A percentile compares a stretch with the other conserved stretches of the same genome.
These are phyloP conservation scores for Nectriaceae sp. DNA, from an alignment of 2,329 filamentous ascomycete species.

Conservation along the genomic window DNA sequence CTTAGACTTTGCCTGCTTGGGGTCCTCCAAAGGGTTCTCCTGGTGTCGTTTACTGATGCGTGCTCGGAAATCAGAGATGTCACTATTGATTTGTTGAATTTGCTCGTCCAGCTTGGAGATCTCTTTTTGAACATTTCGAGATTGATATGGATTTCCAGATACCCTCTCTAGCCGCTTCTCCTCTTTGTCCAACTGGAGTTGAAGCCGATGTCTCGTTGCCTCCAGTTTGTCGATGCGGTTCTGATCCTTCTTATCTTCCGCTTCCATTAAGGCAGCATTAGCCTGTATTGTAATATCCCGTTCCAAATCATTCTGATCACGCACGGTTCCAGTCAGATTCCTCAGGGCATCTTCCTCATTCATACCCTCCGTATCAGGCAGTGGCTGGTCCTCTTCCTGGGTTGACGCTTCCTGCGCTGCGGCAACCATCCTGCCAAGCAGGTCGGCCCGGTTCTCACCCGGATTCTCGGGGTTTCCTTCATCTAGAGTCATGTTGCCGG, in stretches of 20 bases:
- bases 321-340: slow-evolving; percentile 67
- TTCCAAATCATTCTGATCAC: slow-evolving; percentile 88
- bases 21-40: slow-evolving; percentile 46
- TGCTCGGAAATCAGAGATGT: slow-evolving; percentile 77
- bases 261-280: slow-evolving; percentile 59
- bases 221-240: slow-evolving; percentile 63
- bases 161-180: slow-evolving; percentile 48
- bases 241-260: slow-evolving; percentile 64
- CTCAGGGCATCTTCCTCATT: slow-evolving; percentile 63
- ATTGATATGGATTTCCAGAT: slow-evolving; percentile 49
- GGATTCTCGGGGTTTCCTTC: slow-evolving; percentile 19
- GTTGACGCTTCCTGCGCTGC: slow-evolving; percentile 30
- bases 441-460: slow-evolving; percentile 25
- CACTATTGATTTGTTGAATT: slow-evolving; percentile 65
- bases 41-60: slow-evolving; percentile 77
- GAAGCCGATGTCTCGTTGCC: slow-evolving; percentile 58
- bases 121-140: slow-evolving; percentile 62
- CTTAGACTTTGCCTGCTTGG: slow-evolving; percentile 50
- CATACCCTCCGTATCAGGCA: slow-evolving; percentile 31
- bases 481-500: slow-evolving; percentile 28
- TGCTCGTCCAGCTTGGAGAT: slow-evolving; percentile 67
- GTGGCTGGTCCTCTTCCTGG: not conserved
- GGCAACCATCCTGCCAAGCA: slow-evolving; percentile 33
- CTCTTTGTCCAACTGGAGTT: slow-evolving; percentile 62
- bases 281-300: slow-evolving; percentile 74